Base-by-base conservation (phyloP, 2,329 filamentous ascomycete genomes). In the Drechmeria coniospora region DNA sequence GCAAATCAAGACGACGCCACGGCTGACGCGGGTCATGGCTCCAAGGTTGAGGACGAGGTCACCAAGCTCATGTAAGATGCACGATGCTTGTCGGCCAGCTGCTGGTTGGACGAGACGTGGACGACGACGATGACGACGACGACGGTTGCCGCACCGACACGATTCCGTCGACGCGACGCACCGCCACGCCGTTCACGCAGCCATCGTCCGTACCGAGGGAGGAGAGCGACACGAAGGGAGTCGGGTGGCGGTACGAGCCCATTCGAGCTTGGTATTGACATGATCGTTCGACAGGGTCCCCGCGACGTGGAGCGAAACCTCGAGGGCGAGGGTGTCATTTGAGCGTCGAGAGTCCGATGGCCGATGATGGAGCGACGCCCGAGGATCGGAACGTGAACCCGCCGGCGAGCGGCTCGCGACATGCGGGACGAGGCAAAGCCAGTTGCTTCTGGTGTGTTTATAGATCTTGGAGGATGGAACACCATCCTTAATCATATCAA, bases 51-150 rank as follows among this genome's bases (percentile, higher is more conserved):
- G 65, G 80, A 86, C 62, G 80, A 86, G 60, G 74, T 86, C 54
- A 84, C 79, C 46, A 87, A 81, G 61, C 81, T 92, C 60, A 84
- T 86, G 78, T 86, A 77, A 55, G n/a, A n/a, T n/a, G n/a, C n/a
- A n/a, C n/a, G n/a, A n/a, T n/a, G n/a, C n/a, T n/a, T n/a, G n/a
- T n/a, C n/a, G n/a, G n/a, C n/a, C n/a, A n/a, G n/a, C n/a, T n/a
- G n/a, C n/a, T n/a, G n/a, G n/a, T n/a, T n/a, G n/a, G n/a, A n/a
- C n/a, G n/a, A n/a, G n/a, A n/a, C n/a, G n/a, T n/a, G n/a, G n/a
- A n/a, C n/a, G n/a, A n/a, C n/a, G n/a, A n/a, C n/a, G n/a, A n/a
- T n/a, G n/a, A n/a, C n/a, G n/a, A n/a, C n/a, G n/a, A n/a, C n/a
- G n/a, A n/a, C n/a, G n/a, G n/a, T n/a, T n/a, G n/a, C n/a, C n/a